Evolutionary conservation across 2,329 filamentous ascomycete genomes (phyloP).

Genomic region (Chaetomium sp.): DNA sequence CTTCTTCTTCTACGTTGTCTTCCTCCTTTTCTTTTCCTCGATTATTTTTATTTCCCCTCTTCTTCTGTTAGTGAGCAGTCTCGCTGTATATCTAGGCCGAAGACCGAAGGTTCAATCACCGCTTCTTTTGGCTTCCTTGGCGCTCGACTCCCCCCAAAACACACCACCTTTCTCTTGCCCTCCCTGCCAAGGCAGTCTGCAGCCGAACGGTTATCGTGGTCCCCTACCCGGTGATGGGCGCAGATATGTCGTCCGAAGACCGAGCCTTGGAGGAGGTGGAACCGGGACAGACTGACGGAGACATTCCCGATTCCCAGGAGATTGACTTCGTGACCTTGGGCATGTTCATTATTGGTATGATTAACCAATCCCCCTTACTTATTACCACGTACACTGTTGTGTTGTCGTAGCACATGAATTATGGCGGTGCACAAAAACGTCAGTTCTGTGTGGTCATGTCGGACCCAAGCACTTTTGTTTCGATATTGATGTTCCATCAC

Average conservation of each 20-base stretch:
- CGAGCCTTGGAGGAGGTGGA: not conserved
- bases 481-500: too few species aligned
- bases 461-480: too few species aligned
- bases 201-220: not conserved
- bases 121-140: too few species aligned
- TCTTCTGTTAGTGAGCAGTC: not conserved
- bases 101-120: too few species aligned
- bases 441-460: too few species aligned
- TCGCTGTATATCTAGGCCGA: too few species aligned
- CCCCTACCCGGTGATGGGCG: not conserved
- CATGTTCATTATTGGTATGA: slow-evolving; percentile 67
- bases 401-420: too few species aligned
- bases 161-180: not conserved
- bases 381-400: not conserved
- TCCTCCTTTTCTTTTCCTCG: not conserved
- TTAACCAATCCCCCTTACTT: not conserved
- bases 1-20: not conserved
- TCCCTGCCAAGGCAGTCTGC: not conserved
- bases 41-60: not conserved
- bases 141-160: not conserved
- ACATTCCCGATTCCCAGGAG: slow-evolving; percentile 29
- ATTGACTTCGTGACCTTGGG: slow-evolving; percentile 65
- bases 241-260: not conserved
- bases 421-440: too few species aligned
- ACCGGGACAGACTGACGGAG: slow-evolving; percentile 6